These are phyloP conservation scores for Medicago ruthenica DNA, from an alignment of 306 rosid species.

Conservation along the genomic window DNA sequence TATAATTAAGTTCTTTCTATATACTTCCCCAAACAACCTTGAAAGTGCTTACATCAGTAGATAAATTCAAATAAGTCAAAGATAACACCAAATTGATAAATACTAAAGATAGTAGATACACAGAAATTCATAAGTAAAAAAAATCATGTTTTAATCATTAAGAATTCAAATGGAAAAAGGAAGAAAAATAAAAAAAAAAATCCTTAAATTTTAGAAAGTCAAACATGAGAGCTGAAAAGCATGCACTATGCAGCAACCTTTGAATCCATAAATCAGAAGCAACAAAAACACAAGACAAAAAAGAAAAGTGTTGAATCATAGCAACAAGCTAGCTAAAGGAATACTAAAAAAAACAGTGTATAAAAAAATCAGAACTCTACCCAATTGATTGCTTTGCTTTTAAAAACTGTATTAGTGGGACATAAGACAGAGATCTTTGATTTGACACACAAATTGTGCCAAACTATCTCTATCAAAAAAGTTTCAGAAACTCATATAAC, in stretches of 20 bases:
- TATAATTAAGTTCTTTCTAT: too few species aligned
- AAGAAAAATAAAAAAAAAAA: neutral
- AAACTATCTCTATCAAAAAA: neutral
- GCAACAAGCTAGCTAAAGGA: neutral
- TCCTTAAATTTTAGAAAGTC: conserved; percentile 31
- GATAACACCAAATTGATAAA: too few species aligned
- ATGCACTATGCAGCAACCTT: conserved; percentile 16
- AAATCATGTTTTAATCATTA: conserved; percentile 23
- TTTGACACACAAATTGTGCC: neutral
- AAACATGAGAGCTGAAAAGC: conserved; percentile 21
- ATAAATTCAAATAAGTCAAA: too few species aligned
- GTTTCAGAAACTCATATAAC: neutral
- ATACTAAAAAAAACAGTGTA: neutral
- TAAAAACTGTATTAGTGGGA: conserved; percentile 31
- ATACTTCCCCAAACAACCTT: too few species aligned
- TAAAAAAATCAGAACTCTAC: conserved; percentile 1
- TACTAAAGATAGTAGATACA: too few species aligned
- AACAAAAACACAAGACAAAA: conserved; percentile 3
- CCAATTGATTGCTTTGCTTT: neutral
- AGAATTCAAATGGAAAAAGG: neutral
- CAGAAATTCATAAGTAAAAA: neutral
- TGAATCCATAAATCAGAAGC: conserved; percentile 37
- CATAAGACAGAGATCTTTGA: neutral
- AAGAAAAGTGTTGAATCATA: neutral
- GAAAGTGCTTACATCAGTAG: too few species aligned